Evolutionary conservation across 768 basidiomycete species (phyloP).

Genomic region (Macrocybe gigantea): DNA sequence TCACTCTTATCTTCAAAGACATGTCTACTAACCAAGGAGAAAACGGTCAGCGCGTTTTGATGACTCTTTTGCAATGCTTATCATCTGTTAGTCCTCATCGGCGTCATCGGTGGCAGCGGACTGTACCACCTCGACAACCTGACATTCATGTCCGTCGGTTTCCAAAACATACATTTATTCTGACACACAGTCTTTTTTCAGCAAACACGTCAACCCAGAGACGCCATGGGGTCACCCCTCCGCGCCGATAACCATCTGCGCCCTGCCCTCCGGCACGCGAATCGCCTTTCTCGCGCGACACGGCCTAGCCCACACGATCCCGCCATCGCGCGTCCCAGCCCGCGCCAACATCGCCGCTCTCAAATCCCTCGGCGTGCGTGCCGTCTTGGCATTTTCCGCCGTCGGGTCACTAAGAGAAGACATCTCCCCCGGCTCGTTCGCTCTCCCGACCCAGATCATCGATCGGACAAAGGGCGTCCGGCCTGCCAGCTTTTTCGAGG

Average conservation of each 20-base stretch:
- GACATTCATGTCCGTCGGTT: conserved; percentile 65
- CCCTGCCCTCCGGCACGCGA: conserved; percentile 73
- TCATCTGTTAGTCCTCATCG: conserved; percentile 56
- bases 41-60: no score
- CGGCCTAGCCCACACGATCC: conserved; percentile 71
- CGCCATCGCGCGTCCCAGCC: conserved; percentile 75
- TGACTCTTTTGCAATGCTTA: no score
- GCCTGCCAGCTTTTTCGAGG: conserved; percentile 85
- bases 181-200: conserved; percentile 18
- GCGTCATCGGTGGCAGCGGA: conserved; percentile 90
- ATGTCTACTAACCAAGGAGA: no score
- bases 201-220: conserved; percentile 71
- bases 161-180: background rate
- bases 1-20: no score
- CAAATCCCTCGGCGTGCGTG: conserved; percentile 85
- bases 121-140: conserved; percentile 92
- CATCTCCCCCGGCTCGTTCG: conserved; percentile 84
- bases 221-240: conserved; percentile 97
- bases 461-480: conserved; percentile 94
- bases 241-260: conserved; percentile 86
- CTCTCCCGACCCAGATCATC: conserved; percentile 88
- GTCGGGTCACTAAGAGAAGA: conserved; percentile 95
- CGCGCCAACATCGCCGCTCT: conserved; percentile 95
- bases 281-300: conserved; percentile 93
- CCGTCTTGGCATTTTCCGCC: conserved; percentile 90